phyloP scores from a whole-genome alignment of 2,329 filamentous ascomycete species.

The Knufia fluminis region DNA sequence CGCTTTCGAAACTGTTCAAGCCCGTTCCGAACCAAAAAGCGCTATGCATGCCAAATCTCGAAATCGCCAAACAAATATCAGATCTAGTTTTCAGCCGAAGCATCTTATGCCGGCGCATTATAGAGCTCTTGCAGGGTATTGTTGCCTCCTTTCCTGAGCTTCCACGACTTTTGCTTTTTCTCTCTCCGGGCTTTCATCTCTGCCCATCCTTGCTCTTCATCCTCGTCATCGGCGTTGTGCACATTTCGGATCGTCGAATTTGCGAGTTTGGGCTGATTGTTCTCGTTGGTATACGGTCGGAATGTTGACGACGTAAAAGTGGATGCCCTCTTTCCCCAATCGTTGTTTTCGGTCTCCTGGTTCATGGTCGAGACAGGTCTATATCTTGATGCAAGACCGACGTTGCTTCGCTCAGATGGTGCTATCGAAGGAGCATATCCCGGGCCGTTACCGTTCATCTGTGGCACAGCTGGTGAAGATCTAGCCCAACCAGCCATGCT shows the following conservation, averaged over 20 bases:
- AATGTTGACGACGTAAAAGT: conserved; percentile 28
- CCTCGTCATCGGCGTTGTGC: conserved; percentile 33
- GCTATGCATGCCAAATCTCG: not conserved
- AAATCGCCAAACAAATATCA: not conserved
- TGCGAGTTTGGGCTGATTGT: conserved; percentile 18
- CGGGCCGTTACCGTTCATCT: conserved; percentile 16
- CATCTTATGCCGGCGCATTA: conserved; percentile 38
- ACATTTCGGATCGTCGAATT: conserved; percentile 24
- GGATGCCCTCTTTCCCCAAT: conserved; percentile 24
- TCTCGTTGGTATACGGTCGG: conserved; percentile 28
- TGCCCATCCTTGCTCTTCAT: conserved; percentile 43
- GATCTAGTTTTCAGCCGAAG: not conserved
- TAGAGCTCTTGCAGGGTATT: conserved; percentile 22
- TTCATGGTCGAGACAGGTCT: conserved; percentile 67
- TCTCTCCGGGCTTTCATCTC: conserved; percentile 43
- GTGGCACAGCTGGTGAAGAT: conserved; percentile 28
- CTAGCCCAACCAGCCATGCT: conserved; percentile 34
- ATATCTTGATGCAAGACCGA: conserved; percentile 83
- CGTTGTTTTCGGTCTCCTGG: conserved; percentile 15
- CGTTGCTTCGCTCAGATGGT: conserved; percentile 87
- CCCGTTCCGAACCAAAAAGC: not conserved
- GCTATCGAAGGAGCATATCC: conserved; percentile 83
- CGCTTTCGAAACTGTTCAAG: conserved; percentile 4
- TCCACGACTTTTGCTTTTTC: conserved; percentile 41
- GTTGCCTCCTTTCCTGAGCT: conserved; percentile 31